Evolutionary conservation across 225 moss, liverwort and hornwort species (phyloP), one percentile per base, ranked within the genome.

Genomic region (Climacium dendroides): DNA sequence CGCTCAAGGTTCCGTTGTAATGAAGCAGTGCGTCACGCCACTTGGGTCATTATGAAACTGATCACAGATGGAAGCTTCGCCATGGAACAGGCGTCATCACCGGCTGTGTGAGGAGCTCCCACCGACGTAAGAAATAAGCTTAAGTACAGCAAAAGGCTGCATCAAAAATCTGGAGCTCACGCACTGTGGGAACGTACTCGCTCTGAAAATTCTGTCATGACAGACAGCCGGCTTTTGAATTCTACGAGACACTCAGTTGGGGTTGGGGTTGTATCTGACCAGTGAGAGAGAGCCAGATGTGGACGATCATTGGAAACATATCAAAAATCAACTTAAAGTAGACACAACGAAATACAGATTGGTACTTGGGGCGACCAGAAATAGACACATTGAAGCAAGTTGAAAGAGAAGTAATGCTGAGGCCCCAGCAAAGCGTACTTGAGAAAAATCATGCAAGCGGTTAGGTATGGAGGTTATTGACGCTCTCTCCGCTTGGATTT

Each of bases 251-350:
- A 26, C 4, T 71, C 13, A 26, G 41, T 15, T 72, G 45, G 0
- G 29, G 4, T 26, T 69, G 10, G 11, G 30, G 19, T 47, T 48
- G 74, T 48, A 19, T 48, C 30, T 32, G 74, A 19, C 74, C 19
- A 30, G 48, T 4, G 20, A 22, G 74, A 73, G 73, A 10, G 73
- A 30, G 73, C 0, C 74, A 48, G 74, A 19, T 48, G 74, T n/a
- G n/a, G n/a, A n/a, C n/a, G n/a, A n/a, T n/a, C 5, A 34, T 4
- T 15, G 53, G 23, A 34, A 35, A 20, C 34, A 13, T 15, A 8
- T 8, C 14, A 14, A 9, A 34, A 34, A 22, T 8, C 7, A 3
- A 0, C 8, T 5, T 0, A 7, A 34, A 7, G 2, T 29, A 30
- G 29, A 16, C 10, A 13, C 0, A 74, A 11, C 7, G 2, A 53